Conservation (phyloP, 2,329 filamentous ascomycete genomes). For the Ceratocystis albifundus region DNA sequence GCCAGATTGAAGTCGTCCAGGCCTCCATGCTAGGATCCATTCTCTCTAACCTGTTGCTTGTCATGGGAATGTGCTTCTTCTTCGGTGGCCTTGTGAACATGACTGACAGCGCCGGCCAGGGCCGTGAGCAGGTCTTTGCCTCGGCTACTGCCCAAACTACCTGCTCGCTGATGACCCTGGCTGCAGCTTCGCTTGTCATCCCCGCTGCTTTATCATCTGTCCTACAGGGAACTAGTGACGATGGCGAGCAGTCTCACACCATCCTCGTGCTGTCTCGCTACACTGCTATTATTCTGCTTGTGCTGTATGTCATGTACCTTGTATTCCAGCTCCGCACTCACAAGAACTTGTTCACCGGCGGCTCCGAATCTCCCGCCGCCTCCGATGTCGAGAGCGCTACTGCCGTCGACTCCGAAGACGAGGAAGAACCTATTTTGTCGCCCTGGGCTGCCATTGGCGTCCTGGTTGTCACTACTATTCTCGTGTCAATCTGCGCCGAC, state of each 20-base stretch:
- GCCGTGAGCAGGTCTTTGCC: constrained; percentile 61
- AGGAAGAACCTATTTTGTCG: constrained; percentile 41
- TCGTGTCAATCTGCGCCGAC: constrained; percentile 64
- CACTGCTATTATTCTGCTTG: constrained; percentile 61
- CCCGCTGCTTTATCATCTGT: constrained; percentile 63
- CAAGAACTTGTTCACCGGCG: constrained; percentile 56
- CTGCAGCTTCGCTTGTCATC: constrained; percentile 66
- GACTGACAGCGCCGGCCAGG: constrained; percentile 43
- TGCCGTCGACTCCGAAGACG: constrained; percentile 31
- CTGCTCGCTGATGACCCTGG: constrained; percentile 61
- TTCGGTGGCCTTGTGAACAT: constrained; percentile 58
- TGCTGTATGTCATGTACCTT: constrained; percentile 66
- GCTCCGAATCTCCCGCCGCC: constrained; percentile 28
- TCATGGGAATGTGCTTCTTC: constrained; percentile 70
- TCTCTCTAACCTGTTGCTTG: constrained; percentile 83
- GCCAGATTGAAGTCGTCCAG: constrained; percentile 92
- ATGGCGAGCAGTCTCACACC: constrained; percentile 39
- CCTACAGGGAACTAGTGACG: constrained; percentile 37
- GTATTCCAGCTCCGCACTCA: constrained; percentile 69
- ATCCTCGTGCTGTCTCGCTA: constrained; percentile 63
- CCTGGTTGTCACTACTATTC: constrained; percentile 55
- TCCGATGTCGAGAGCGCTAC: constrained; percentile 31
- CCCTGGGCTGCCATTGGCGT: constrained; percentile 54
- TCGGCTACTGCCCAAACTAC: constrained; percentile 67
- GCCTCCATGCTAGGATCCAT: constrained; percentile 95